Evolutionary conservation across 139 green algal genomes (phyloP), one percentile per base, ranked within the genome.

Genomic region (Tetradesmus lagerheimii): DNA sequence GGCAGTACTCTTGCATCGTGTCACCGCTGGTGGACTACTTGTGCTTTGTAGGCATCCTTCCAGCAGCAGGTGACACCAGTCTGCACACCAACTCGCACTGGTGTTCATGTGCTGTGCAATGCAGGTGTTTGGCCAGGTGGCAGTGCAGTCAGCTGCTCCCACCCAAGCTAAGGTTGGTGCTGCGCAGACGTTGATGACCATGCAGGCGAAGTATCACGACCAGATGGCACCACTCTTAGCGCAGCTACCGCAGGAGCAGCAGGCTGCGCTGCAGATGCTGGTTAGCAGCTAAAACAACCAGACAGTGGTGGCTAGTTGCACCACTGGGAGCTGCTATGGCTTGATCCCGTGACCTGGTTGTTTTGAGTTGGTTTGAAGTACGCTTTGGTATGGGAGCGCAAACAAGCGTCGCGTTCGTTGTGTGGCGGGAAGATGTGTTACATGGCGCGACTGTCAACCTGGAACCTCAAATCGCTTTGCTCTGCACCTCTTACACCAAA

Each of bases 201-300:
- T 94, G 82, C 64, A 87, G 34, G 47, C 35, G 57, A 75, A 81
- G 89, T 92, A 92, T 39, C 75, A 76, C 0, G 74, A 80, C 50
- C 89, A 91, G 38, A 83, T 94, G 75, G 86, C 27, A 53, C 79
- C 82, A 23, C 77, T 93, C 62, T 37, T 94, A 39, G 39, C 89
- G 15, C 66, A 82, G 78, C 47, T 94, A 35, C 82, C 92, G 12
- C 77, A 50, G 8, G 92, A 92, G 76, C 92, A 94, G 86, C 86
- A 92, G 82, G 67, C 74, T 34, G 89, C 85, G 31, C 50, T 94
- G 82, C 88, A 88, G 66, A 62, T 82, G 66, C 38, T 91, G 43
- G 71, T 74, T 23, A 71, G 57, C 57, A 71, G 57, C 57, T 71
- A 71, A 23, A 11, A 11, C 47, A 62, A 20, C 6, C 47, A 62